phyloP scores from a whole-genome alignment of 1,139 yeast species.

The Wickerhamomyces sp. region DNA sequence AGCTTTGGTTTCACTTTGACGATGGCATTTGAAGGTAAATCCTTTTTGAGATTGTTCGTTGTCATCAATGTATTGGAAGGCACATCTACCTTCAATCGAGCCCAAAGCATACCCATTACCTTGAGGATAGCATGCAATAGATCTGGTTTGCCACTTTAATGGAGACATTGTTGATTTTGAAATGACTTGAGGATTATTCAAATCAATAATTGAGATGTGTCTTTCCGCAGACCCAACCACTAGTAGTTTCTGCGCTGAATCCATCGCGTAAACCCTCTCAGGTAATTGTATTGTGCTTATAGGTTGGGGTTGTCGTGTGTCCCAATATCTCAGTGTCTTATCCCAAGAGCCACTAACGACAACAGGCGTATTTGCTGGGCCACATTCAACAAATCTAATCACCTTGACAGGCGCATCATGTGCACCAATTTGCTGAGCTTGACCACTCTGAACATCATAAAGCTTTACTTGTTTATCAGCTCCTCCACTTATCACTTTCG shows the following conservation, averaged over 20 bases:
- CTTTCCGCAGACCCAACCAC: conserved; percentile 94
- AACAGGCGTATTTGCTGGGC: conserved; percentile 75
- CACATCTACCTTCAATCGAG: conserved; percentile 94
- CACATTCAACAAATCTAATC: conserved; percentile 77
- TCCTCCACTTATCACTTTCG: conserved; percentile 87
- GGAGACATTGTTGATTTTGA: conserved; percentile 79
- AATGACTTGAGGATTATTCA: conserved; percentile 78
- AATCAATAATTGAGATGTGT: conserved; percentile 71
- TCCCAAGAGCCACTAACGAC: conserved; percentile 97
- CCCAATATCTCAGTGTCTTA: conserved; percentile 92
- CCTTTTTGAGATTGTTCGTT: conserved; percentile 66
- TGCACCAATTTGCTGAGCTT: conserved; percentile 76
- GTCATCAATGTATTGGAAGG: conserved; percentile 91
- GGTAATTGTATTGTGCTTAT: conserved; percentile 79
- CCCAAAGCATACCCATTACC: conserved; percentile 94
- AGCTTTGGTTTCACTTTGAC: conserved; percentile 42
- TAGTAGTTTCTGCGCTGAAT: conserved; percentile 69
- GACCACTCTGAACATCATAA: conserved; percentile 80
- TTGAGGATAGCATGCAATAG: conserved; percentile 77
- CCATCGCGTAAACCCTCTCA: conserved; percentile 91
- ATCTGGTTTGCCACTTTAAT: conserved; percentile 84
- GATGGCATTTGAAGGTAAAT: conserved; percentile 92
- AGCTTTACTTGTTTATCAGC: conserved; percentile 86
- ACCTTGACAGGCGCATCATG: conserved; percentile 80
- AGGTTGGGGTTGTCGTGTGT: conserved; percentile 81